phyloP scores from a whole-genome alignment of 257 asterid genomes.

The Fraxinus anomala region DNA sequence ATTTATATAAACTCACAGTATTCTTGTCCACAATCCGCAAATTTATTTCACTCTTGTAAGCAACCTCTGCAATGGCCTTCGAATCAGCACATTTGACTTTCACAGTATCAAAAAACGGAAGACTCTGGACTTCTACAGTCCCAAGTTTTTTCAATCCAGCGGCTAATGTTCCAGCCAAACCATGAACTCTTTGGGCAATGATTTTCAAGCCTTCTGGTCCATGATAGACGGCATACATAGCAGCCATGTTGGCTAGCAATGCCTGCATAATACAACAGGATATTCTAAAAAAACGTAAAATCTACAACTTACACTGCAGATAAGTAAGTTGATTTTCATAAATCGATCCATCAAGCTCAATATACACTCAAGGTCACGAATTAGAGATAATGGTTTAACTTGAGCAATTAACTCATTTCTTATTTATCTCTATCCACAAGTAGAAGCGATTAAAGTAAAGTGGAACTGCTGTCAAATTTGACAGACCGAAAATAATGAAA shows the following conservation, averaged over 20 bases:
- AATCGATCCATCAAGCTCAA: not conserved
- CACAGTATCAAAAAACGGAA: conserved; percentile 94
- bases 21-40: conserved; percentile 72
- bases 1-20: conserved; percentile 51
- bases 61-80: conserved; percentile 78
- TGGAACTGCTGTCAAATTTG: not conserved
- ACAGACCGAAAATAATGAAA: not conserved
- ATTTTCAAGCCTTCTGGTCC: conserved; percentile 98
- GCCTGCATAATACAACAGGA: conserved; percentile 55
- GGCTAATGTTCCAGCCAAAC: conserved; percentile 80
- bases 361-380: not conserved
- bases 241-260: conserved; percentile 98
- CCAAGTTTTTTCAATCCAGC: conserved; percentile 89
- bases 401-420: not conserved
- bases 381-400: conserved; percentile 3
- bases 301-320: not conserved
- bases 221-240: conserved; percentile 96
- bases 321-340: not conserved
- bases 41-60: conserved; percentile 67
- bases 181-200: conserved; percentile 92
- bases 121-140: conserved; percentile 80
- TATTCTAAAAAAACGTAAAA: not conserved
- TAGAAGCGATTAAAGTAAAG: conserved; percentile 7
- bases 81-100: conserved; percentile 76
- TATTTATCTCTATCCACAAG: not conserved